These are phyloP conservation scores for Tulasnella calospora DNA, from an alignment of 768 basidiomycete species.

Conservation along the genomic window DNA sequence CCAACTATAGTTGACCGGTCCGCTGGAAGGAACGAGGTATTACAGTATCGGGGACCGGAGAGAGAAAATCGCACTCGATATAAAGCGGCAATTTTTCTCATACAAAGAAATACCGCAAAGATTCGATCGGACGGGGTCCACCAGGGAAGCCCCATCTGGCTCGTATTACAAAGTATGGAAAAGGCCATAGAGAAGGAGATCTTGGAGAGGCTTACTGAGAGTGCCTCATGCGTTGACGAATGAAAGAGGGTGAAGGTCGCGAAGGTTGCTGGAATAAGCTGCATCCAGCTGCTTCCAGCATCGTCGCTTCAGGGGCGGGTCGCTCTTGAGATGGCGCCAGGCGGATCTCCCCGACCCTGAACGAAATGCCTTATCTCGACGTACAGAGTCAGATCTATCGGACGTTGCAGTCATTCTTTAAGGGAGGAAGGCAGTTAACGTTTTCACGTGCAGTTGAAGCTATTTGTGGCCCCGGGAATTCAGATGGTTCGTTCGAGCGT, in stretches of 20 bases:
- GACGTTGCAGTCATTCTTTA: not conserved
- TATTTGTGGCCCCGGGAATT: not conserved
- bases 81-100: too few species aligned
- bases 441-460: not conserved
- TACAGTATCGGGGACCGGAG: too few species aligned
- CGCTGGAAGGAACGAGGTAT: too few species aligned
- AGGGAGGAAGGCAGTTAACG: not conserved
- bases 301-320: too few species aligned
- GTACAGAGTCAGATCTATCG: not conserved
- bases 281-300: not conserved
- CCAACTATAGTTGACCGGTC: too few species aligned
- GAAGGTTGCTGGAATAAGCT: not conserved
- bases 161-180: too few species aligned
- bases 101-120: too few species aligned
- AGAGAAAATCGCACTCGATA: too few species aligned
- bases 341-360: too few species aligned
- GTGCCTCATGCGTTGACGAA: not conserved
- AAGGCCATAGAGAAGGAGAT: not conserved
- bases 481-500: not conserved
- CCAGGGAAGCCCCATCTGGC: too few species aligned
- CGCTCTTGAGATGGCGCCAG: not conserved
- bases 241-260: not conserved
- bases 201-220: not conserved
- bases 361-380: not conserved
- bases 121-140: too few species aligned